Percentiles rank a stretch among this genome's conserved stretches.
These are phyloP conservation scores for Paramecium sonneborni DNA, from an alignment of 73 alveolate genomes.

Conservation along the genomic window DNA sequence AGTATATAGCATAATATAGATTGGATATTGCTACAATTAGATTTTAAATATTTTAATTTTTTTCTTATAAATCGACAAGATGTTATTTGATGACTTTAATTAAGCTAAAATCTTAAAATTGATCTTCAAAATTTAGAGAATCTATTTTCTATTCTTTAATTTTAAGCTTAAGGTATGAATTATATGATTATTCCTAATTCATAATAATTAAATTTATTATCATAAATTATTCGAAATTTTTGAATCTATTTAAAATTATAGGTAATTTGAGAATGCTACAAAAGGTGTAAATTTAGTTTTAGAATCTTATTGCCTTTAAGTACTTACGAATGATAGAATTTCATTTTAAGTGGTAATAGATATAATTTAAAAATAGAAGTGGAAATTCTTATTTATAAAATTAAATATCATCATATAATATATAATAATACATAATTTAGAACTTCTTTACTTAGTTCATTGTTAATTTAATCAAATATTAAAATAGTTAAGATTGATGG, in stretches of 20 bases:
- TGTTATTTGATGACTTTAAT: background rate
- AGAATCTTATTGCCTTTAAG: too few species aligned
- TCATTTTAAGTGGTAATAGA: too few species aligned
- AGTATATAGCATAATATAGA: background rate
- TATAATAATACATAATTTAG: background rate
- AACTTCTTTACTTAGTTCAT: background rate
- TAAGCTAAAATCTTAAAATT: background rate
- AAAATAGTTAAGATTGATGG: background rate
- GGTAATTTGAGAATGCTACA: background rate
- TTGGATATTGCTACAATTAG: background rate
- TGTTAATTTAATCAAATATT: background rate
- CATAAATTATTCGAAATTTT: background rate
- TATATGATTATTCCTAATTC: background rate
- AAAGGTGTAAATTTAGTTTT: too few species aligned
- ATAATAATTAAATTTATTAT: background rate
- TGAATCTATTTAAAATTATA: background rate
- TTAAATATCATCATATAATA: background rate
- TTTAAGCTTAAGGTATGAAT: background rate
- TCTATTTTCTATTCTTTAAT: background rate
- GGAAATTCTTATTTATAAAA: background rate
- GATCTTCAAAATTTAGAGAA: background rate
- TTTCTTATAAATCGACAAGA: background rate
- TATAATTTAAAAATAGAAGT: background rate
- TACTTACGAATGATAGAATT: too few species aligned
- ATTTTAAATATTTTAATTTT: background rate